Conservation (phyloP, 306 rosid species). For the Cicer arietinum region DNA sequence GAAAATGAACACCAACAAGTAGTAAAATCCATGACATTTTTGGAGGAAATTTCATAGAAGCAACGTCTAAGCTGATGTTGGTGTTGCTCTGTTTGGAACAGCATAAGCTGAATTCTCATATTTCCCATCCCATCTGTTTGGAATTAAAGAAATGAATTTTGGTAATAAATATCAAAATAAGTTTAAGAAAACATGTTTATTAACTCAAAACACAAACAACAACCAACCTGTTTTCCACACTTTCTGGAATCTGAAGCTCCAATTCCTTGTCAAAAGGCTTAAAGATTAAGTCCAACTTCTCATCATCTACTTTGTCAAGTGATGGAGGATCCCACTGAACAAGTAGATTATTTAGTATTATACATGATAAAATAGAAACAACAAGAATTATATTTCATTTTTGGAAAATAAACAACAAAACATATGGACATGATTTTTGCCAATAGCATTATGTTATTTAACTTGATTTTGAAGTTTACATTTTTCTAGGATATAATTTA, state of each 20-base stretch:
- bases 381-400: background rate
- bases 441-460: background rate
- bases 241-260: constrained; percentile 76
- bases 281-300: constrained; percentile 64
- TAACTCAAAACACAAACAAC: constrained; percentile 20
- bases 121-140: constrained; percentile 83
- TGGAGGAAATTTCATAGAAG: constrained; percentile 10
- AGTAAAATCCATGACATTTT: constrained; percentile 4
- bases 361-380: background rate
- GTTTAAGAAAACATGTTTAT: background rate
- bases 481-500: too few relatives aligned
- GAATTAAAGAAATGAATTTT: constrained; percentile 16
- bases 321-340: constrained; percentile 84
- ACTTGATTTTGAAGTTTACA: too few relatives aligned
- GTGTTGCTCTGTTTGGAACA: constrained; percentile 33
- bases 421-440: background rate
- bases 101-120: constrained; percentile 72
- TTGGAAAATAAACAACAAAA: background rate
- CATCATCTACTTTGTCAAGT: constrained; percentile 63
- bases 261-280: constrained; percentile 65
- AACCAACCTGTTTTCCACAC: constrained; percentile 65
- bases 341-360: constrained; percentile 17
- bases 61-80: constrained; percentile 31
- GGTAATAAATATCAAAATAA: constrained; percentile 1
- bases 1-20: constrained; percentile 9